Percentiles rank a stretch among this genome's conserved stretches.
phyloP scores from a whole-genome alignment of 2,329 filamentous ascomycete genomes.

The Trichoderma cornu-damae region DNA sequence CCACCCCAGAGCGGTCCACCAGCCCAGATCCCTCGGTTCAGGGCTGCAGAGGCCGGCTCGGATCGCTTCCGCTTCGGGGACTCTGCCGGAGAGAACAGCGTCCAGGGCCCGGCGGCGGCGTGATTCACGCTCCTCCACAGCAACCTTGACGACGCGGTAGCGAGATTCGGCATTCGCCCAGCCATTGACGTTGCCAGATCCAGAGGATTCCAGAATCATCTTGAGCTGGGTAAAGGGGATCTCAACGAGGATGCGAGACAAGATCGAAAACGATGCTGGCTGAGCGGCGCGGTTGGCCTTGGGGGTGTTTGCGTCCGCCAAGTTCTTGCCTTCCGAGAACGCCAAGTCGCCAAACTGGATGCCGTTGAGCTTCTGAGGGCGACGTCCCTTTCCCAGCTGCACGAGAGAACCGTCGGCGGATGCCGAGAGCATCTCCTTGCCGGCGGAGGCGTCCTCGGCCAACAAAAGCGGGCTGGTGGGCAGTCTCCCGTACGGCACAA shows the following conservation, averaged over 20 bases:
- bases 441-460: conserved; percentile 24
- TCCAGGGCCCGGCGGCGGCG: conserved; percentile 46
- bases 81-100: conserved; percentile 34
- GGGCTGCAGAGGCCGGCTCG: conserved; percentile 35
- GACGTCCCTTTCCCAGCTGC: conserved; percentile 34
- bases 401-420: conserved; percentile 32
- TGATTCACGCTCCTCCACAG: conserved; percentile 54
- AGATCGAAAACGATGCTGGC: conserved; percentile 39
- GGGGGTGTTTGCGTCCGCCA: conserved; percentile 30
- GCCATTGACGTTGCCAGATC: conserved; percentile 47
- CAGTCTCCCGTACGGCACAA: conserved; percentile 38
- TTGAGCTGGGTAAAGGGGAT: conserved; percentile 64
- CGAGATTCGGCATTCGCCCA: conserved; percentile 46
- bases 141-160: conserved; percentile 44
- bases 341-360: conserved; percentile 69
- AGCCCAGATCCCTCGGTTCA: conserved; percentile 37
- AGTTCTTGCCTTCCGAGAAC: conserved; percentile 28
- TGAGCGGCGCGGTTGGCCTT: conserved; percentile 26
- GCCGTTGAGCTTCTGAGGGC: conserved; percentile 51
- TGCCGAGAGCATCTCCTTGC: conserved; percentile 20
- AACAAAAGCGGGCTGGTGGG: conserved; percentile 27
- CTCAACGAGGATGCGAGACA: conserved; percentile 65
- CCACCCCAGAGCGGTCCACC: conserved; percentile 48
- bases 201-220: conserved; percentile 55
- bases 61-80: conserved; percentile 35